Evolutionary conservation across 495 filamentous ascomycete genomes (phyloP).

Genomic region (Elasticomyces elasticus): DNA sequence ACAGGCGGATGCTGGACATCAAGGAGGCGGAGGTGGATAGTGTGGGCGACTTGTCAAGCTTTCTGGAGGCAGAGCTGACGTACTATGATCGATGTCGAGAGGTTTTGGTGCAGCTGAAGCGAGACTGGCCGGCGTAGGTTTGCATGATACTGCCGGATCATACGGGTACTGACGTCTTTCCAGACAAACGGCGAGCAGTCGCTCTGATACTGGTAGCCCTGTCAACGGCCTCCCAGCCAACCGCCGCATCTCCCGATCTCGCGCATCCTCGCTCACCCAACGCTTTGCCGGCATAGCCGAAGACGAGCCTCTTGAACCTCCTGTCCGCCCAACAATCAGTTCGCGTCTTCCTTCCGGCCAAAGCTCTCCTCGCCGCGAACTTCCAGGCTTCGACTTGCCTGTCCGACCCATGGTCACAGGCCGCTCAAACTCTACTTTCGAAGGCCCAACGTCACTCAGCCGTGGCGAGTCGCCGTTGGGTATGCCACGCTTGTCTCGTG

Average conservation of each 20-base stretch:
- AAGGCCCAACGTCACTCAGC: constrained; percentile 46
- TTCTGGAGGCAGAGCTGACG: constrained; percentile 81
- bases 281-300: constrained; percentile 51
- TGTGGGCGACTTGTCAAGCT: constrained; percentile 65
- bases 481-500: constrained; percentile 42
- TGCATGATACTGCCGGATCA: background rate
- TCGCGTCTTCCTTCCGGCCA: constrained; percentile 38
- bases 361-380: constrained; percentile 28
- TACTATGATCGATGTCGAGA: constrained; percentile 89
- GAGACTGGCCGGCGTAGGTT: constrained; percentile 50
- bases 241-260: constrained; percentile 46
- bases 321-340: constrained; percentile 40
- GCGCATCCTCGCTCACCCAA: constrained; percentile 51
- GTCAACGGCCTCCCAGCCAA: constrained; percentile 28
- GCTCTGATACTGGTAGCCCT: constrained; percentile 9
- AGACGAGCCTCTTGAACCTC: constrained; percentile 43
- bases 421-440: constrained; percentile 43
- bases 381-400: constrained; percentile 29
- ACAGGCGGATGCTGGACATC: constrained; percentile 91
- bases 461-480: constrained; percentile 39
- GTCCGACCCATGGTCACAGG: constrained; percentile 35
- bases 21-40: constrained; percentile 83
- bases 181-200: background rate
- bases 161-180: constrained; percentile 2
- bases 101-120: constrained; percentile 53